Base-by-base conservation (phyloP, 2,329 filamentous ascomycete genomes). In the Dothiorella sarmentorum region DNA sequence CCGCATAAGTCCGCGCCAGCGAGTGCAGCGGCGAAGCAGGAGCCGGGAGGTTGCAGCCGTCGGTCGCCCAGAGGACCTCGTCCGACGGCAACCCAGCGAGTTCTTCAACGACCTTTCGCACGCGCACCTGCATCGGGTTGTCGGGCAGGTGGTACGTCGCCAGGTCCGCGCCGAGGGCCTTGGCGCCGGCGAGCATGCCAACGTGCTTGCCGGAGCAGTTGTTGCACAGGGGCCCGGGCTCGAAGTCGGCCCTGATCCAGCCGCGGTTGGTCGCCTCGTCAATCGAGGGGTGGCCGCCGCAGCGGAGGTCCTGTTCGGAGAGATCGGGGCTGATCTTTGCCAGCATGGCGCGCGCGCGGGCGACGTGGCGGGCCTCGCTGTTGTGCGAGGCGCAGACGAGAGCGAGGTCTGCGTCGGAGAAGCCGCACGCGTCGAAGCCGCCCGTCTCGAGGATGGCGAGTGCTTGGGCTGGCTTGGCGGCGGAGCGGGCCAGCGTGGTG, bases 121-220 rank as follows among this genome's bases (percentile, higher is more conserved):
- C 74, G 7, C 66, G 65, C 9, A 61, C 17, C 59, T 80, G 78
- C 43, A 60, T 58, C 13, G 53, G 43, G 27, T 51, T 27, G 17
- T n/a, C 35, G 0, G 44, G 35, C 18, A 79, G 67, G 0, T 74
- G 73, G 59, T 77, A 71, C 0, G 61, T 60, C 0, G 68, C 26
- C 26, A 10, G 3, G 2, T 33, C 27, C 61, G 65, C 71, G 0
- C 70, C 73, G 0, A 80, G 52, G 0, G 72, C 70, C 26, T 66
- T 69, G 0, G 77, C 69, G 1, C 73, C 78, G 0, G 73, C 77
- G 20, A 80, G 63, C 76, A 80, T 80, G 1, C 74, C 78, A 3
- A 68, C 74, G 61, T 81, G 78, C 38, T 81, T 81, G 1, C 77
- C 78, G 0, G 78, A 80, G 61, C 78, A 81, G 59, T 80, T 79